These are phyloP conservation scores for Earliella scabrosa DNA, from an alignment of 1,284 basidiomycete genomes.

Conservation along the genomic window DNA sequence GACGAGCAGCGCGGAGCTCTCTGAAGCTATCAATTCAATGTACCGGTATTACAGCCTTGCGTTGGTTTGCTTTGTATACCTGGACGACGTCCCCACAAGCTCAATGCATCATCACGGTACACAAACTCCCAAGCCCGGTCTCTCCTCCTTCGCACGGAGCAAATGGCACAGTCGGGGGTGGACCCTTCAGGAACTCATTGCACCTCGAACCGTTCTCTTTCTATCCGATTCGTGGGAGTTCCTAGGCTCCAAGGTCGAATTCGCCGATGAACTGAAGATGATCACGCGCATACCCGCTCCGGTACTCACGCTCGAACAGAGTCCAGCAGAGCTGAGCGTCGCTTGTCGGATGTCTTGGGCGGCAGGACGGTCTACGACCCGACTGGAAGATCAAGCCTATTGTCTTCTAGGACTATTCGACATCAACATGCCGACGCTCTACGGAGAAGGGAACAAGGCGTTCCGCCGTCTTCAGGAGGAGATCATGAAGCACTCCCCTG, in stretches of 20 bases:
- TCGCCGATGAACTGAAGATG: neutral
- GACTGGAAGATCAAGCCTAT: conserved; percentile 3
- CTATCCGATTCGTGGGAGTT: neutral
- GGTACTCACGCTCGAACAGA: neutral
- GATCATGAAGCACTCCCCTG: neutral
- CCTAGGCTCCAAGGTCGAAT: neutral
- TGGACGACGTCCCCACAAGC: neutral
- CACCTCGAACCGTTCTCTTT: neutral
- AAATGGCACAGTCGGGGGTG: conserved; percentile 1
- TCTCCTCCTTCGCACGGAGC: neutral
- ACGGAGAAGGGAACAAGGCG: conserved; percentile 1
- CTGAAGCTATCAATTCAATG: conserved; percentile 17
- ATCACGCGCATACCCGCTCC: neutral
- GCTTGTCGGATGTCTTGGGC: neutral
- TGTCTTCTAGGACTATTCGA: neutral
- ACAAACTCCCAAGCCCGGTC: too few relatives aligned
- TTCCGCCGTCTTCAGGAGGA: conserved; percentile 1
- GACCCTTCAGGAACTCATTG: conserved; percentile 6
- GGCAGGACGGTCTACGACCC: neutral
- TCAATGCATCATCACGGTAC: neutral
- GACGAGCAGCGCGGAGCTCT: conserved; percentile 13
- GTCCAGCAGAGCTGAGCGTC: neutral
- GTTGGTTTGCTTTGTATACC: conserved; percentile 14
- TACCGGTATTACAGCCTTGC: conserved; percentile 6
- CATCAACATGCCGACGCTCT: neutral